Conservation (phyloP, 1,284 basidiomycete species). For the Cryptococcus hybrid region DNA sequence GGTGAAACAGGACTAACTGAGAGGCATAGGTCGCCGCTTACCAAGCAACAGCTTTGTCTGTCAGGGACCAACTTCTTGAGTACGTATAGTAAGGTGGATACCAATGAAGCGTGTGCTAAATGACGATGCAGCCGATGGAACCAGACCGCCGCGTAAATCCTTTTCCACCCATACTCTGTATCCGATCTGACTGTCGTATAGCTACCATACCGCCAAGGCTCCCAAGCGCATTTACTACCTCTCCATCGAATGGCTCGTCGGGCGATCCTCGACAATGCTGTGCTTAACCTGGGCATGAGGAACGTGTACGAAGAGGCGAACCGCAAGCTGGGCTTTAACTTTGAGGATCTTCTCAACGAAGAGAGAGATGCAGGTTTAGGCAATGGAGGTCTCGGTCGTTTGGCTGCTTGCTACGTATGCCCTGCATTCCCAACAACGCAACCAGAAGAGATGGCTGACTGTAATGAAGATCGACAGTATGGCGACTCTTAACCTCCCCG, state of each 20-base stretch:
- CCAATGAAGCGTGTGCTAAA: background rate
- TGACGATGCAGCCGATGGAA: conserved; percentile 42
- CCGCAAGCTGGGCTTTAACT: conserved; percentile 67
- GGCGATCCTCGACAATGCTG: conserved; percentile 84
- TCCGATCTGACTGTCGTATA: conserved; percentile 2
- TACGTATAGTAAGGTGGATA: background rate
- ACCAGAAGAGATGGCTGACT: background rate
- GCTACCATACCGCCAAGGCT: conserved; percentile 45
- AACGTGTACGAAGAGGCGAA: conserved; percentile 67
- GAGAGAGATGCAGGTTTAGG: conserved; percentile 89
- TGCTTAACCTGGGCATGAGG: conserved; percentile 83
- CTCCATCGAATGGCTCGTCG: conserved; percentile 72
- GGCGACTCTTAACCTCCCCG: conserved; percentile 73
- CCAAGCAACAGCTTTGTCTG: conserved; percentile 59
- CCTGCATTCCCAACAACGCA: background rate
- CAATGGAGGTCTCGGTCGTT: conserved; percentile 77
- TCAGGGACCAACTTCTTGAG: conserved; percentile 74
- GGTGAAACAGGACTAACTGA: background rate
- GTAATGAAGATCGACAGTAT: conserved; percentile 43
- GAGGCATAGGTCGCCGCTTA: conserved; percentile 46
- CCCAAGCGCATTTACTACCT: conserved; percentile 72
- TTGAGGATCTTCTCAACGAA: conserved; percentile 79
- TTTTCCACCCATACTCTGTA: background rate
- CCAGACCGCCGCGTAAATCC: conserved; percentile 41
- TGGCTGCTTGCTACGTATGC: conserved; percentile 84